Base-by-base conservation (phyloP, 106 monocot species). In the Narthecium ossifragum region DNA sequence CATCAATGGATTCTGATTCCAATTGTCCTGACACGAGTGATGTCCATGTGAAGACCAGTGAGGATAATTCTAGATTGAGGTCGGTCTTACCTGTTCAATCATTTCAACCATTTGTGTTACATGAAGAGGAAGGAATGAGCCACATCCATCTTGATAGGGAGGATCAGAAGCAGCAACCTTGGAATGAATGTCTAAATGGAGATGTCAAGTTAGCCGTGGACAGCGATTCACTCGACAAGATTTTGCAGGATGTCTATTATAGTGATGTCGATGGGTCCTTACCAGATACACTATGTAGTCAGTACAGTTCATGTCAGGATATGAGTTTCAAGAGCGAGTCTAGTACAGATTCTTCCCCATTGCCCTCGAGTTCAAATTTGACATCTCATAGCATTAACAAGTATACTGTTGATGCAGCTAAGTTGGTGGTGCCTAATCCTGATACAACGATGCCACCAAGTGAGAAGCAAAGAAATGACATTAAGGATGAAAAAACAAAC, bases 311-410 rank as follows among this genome's bases (percentile, higher is more conserved):
- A 39, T 39, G 24, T 64, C 66, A 68, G 40, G 70, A 64, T 55
- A 31, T 38, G 21, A 70, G 26, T 66, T 40, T 67, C 36, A 71
- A 40, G 32, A 71, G 65, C 59, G 77, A 77, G 50, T 76, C 81
- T 32, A 82, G 75, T 38, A 73, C 75, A 46, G 82, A 90, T 67
- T 85, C 85, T 62, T 81, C 78, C 23, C 73, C 78, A 20, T 38
- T 76, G 26, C 57, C 69, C 43, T 71, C 76, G 8, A 72, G 38
- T 51, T 48, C 58, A 71, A 72, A 77, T 29, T 59, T 51, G 50
- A 32, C 57, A 4, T 64, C 55, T 43, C 62, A 53, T 31, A 29
- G 39, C 51, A 46, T 54, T 70, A 22, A 70, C 57, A 51, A 6
- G 40, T 64, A 56, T 74, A n/a, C 36, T 22, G 25, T 23, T 25